phyloP scores from a whole-genome alignment of 1,284 basidiomycete genomes.

The Vanrija humicola region DNA sequence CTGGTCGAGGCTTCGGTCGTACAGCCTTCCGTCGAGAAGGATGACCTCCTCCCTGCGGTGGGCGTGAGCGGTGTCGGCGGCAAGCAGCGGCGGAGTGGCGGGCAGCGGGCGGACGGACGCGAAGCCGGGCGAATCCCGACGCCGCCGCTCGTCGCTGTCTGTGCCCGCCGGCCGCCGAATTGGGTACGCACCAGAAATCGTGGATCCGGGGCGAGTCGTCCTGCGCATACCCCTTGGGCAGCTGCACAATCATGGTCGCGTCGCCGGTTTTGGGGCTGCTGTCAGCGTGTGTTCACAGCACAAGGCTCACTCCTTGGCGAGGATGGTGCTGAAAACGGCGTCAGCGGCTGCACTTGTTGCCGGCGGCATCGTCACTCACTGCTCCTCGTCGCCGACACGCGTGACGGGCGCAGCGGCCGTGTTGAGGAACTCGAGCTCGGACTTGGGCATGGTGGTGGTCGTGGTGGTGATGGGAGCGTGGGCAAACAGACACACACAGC shows the following conservation, averaged over 20 bases:
- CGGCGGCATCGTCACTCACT: neutral
- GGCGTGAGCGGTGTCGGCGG: slow-evolving; percentile 2
- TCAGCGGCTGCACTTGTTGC: neutral
- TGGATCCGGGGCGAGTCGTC: slow-evolving; percentile 6
- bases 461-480: too few relatives aligned
- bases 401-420: neutral
- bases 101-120: neutral
- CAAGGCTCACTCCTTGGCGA: slow-evolving; percentile 8
- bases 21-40: neutral
- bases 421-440: slow-evolving; percentile 8
- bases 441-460: slow-evolving; percentile 10
- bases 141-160: too few relatives aligned
- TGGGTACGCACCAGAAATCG: slow-evolving; percentile 9
- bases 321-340: neutral
- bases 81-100: neutral
- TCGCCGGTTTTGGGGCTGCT: slow-evolving; percentile 10
- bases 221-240: slow-evolving; percentile 9
- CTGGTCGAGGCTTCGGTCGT: neutral
- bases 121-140: neutral
- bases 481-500: too few relatives aligned
- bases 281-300: neutral
- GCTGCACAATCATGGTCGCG: slow-evolving; percentile 8
- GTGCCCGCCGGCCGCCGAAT: neutral
- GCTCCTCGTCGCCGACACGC: slow-evolving; percentile 1
- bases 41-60: neutral